Percentiles rank a stretch among this genome's conserved stretches.
Conservation (phyloP, 208 protist genomes). For the Leishmania martiniquensis region DNA sequence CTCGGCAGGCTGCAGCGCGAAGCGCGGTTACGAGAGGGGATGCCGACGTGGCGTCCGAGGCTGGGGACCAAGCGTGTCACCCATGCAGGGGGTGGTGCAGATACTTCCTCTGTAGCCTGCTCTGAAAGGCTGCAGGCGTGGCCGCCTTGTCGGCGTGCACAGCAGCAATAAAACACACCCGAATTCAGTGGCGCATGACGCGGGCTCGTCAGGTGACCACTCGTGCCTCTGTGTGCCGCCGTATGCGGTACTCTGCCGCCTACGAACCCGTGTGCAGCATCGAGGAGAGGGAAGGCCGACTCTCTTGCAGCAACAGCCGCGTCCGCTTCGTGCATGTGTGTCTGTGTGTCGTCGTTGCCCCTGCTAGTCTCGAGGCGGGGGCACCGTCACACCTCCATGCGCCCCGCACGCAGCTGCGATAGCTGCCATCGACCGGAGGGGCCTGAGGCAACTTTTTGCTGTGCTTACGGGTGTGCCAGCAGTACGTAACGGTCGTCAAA, state of each 20-base stretch:
- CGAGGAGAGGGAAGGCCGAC: not conserved
- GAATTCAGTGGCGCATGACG: not conserved
- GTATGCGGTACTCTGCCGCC: not conserved
- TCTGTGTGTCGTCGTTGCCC: not conserved
- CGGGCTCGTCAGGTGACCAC: not conserved
- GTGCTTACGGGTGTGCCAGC: too few species aligned
- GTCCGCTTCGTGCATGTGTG: too few species aligned
- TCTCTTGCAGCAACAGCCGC: not conserved
- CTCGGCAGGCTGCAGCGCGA: too few species aligned
- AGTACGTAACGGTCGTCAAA: too few species aligned
- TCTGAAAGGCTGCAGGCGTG: not conserved
- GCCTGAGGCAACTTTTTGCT: not conserved
- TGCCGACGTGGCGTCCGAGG: not conserved
- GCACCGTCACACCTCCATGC: not conserved
- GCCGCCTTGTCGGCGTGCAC: not conserved
- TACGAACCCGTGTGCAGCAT: not conserved
- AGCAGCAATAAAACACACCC: not conserved
- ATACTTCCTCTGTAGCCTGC: too few species aligned
- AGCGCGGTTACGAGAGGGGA: too few species aligned
- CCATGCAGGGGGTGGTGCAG: not conserved
- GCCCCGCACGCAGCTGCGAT: not conserved
- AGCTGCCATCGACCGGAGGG: not conserved
- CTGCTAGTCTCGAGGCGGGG: not conserved
- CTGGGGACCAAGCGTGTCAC: not conserved
- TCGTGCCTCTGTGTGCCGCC: not conserved